phyloP scores from a whole-genome alignment of 2,329 filamentous ascomycete genomes.

The Aureobasidium uvarum region DNA sequence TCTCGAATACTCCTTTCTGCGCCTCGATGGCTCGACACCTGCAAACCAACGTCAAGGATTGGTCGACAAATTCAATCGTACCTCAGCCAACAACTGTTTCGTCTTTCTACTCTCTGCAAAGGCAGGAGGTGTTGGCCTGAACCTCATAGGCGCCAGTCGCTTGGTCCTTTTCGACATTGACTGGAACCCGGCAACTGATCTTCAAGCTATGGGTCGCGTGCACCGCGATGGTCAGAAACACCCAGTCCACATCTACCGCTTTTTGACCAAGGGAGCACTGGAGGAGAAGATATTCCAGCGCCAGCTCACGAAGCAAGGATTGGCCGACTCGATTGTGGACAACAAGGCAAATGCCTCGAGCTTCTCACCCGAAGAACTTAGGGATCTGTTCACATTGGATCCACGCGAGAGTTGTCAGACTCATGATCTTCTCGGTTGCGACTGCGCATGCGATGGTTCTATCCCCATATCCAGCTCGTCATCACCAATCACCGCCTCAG shows the following conservation, averaged over 20 bases:
- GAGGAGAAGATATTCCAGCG: conserved; percentile 75
- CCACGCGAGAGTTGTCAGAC: conserved; percentile 62
- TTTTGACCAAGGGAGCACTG: conserved; percentile 65
- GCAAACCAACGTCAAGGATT: conserved; percentile 63
- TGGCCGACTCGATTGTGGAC: conserved; percentile 70
- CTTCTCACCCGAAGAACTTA: conserved; percentile 65
- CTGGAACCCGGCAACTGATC: conserved; percentile 72
- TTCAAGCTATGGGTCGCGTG: conserved; percentile 73
- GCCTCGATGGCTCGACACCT: conserved; percentile 67
- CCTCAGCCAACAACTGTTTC: conserved; percentile 56
- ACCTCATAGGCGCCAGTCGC: conserved; percentile 67
- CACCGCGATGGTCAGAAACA: conserved; percentile 69
- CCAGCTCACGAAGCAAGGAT: conserved; percentile 67
- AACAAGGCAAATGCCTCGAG: conserved; percentile 59
- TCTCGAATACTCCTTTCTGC: conserved; percentile 61
- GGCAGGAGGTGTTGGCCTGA: conserved; percentile 67
- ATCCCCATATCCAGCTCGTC: not conserved
- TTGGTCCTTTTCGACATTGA: conserved; percentile 71
- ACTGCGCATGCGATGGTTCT: conserved; percentile 52
- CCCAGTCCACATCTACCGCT: conserved; percentile 66
- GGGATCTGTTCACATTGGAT: conserved; percentile 66
- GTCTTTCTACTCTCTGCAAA: conserved; percentile 72
- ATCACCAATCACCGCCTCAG: not conserved
- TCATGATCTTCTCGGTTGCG: conserved; percentile 64
- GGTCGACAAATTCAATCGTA: conserved; percentile 68